Percentiles rank a stretch among this genome's conserved stretches.
Evolutionary conservation across 768 basidiomycete species (phyloP).

Genomic region (Trametes meyenii): DNA sequence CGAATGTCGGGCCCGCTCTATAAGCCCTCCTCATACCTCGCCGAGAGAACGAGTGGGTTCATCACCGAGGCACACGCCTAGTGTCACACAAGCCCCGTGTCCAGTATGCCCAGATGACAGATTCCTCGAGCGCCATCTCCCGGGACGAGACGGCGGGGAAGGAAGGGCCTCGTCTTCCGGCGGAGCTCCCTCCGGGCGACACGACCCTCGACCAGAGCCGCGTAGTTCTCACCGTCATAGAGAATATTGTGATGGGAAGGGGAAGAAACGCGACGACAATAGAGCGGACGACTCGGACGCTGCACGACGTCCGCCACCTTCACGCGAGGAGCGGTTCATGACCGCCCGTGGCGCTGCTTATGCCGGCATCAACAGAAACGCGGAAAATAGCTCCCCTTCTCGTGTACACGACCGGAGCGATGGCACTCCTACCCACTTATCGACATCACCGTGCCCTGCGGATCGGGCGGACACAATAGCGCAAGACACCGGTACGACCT

Average conservation of each 20-base stretch:
- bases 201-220: background rate
- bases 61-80: background rate
- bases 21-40: background rate
- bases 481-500: background rate
- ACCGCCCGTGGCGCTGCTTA: constrained; percentile 3
- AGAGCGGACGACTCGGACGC: constrained; percentile 5
- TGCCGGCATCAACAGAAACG: constrained; percentile 16
- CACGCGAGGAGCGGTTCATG: constrained; percentile 1
- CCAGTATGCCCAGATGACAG: background rate
- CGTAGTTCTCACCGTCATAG: constrained; percentile 1
- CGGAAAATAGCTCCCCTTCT: constrained; percentile 1
- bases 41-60: background rate
- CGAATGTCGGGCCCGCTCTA: background rate
- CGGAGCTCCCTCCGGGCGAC: background rate
- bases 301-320: background rate
- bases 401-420: background rate
- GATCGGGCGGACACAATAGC: background rate
- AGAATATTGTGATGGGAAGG: constrained; percentile 11
- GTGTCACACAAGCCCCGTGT: background rate
- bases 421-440: background rate
- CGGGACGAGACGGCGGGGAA: background rate
- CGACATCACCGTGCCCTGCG: constrained; percentile 3
- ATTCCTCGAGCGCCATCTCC: background rate
- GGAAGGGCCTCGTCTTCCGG: background rate
- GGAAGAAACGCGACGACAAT: constrained; percentile 19